Evolutionary conservation across 73 alveolate species (phyloP).

Genomic region (Paraurostyla sp.): DNA sequence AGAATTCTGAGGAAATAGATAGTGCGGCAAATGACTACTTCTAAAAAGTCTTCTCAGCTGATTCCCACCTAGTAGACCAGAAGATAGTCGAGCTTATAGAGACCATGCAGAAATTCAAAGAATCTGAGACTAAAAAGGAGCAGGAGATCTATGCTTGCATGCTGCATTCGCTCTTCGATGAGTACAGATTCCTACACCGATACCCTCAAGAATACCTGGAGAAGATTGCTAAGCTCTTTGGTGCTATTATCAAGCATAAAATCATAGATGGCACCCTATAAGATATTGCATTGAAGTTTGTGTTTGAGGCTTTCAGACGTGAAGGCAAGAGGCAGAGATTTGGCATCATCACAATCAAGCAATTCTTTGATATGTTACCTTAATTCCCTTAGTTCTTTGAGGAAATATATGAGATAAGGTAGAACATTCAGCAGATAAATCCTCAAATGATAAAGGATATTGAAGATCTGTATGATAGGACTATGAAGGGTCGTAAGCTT

Average conservation of each 20-base stretch:
- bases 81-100: slow-evolving; percentile 87
- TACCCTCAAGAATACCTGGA: slow-evolving; percentile 96
- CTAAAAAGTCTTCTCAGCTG: slow-evolving; percentile 92
- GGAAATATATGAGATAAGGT: slow-evolving; percentile 37
- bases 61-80: slow-evolving; percentile 61
- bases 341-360: slow-evolving; percentile 45
- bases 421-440: neutral
- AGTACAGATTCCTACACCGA: slow-evolving; percentile 94
- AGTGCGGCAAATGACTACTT: slow-evolving; percentile 92
- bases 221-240: slow-evolving; percentile 94
- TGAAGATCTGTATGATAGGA: slow-evolving; percentile 46
- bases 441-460: slow-evolving; percentile 41
- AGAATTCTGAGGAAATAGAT: slow-evolving; percentile 91
- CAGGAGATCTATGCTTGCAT: slow-evolving; percentile 98
- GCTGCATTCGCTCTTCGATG: slow-evolving; percentile 97
- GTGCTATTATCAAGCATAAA: slow-evolving; percentile 83
- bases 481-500: neutral
- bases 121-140: slow-evolving; percentile 83
- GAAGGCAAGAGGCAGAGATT: slow-evolving; percentile 70
- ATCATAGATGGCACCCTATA: slow-evolving; percentile 89
- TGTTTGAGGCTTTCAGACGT: slow-evolving; percentile 92
- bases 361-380: slow-evolving; percentile 43
- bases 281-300: slow-evolving; percentile 90
- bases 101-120: slow-evolving; percentile 85
- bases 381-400: slow-evolving; percentile 28